These are phyloP conservation scores for Fusarium neocosmosporiellum DNA, from an alignment of 2,329 filamentous ascomycete species.

Conservation along the genomic window DNA sequence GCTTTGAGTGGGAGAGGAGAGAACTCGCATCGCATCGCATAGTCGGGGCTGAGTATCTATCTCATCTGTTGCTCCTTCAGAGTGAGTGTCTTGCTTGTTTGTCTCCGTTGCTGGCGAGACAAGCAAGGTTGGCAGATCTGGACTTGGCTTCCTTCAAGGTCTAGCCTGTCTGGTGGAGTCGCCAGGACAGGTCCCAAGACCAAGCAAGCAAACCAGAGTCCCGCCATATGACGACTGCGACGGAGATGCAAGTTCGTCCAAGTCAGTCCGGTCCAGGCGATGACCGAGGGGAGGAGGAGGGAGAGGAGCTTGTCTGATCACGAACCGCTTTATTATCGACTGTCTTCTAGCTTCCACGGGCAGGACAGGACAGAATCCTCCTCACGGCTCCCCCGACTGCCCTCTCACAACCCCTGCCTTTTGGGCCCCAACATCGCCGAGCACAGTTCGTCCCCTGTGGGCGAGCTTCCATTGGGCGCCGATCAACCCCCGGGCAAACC, in stretches of 20 bases:
- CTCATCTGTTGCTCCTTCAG: background rate
- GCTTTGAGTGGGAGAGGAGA: background rate
- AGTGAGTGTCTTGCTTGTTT: background rate
- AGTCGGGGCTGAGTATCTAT: background rate
- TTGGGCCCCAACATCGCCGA: slow-evolving; percentile 32
- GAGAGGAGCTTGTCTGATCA: background rate
- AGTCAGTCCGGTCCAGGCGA: background rate
- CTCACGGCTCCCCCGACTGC: slow-evolving; percentile 23
- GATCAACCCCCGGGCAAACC: slow-evolving; percentile 31
- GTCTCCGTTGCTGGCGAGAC: background rate
- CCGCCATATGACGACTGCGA: slow-evolving; percentile 23
- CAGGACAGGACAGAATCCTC: background rate
- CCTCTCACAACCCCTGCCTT: slow-evolving; percentile 27
- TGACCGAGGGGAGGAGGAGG: background rate
- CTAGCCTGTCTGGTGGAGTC: slow-evolving; percentile 9
- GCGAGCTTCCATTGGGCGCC: slow-evolving; percentile 34
- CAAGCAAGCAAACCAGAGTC: slow-evolving; percentile 11
- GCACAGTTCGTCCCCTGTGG: slow-evolving; percentile 14
- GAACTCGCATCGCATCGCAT: slow-evolving; percentile 2
- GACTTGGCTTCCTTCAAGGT: background rate
- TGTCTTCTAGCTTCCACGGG: slow-evolving; percentile 4
- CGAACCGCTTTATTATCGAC: slow-evolving; percentile 15
- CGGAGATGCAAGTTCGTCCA: background rate
- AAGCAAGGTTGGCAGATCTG: slow-evolving; percentile 18
- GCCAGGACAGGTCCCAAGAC: slow-evolving; percentile 24